Evolutionary conservation across 495 filamentous ascomycete genomes (phyloP).

Genomic region (Penicillium roqueforti): DNA sequence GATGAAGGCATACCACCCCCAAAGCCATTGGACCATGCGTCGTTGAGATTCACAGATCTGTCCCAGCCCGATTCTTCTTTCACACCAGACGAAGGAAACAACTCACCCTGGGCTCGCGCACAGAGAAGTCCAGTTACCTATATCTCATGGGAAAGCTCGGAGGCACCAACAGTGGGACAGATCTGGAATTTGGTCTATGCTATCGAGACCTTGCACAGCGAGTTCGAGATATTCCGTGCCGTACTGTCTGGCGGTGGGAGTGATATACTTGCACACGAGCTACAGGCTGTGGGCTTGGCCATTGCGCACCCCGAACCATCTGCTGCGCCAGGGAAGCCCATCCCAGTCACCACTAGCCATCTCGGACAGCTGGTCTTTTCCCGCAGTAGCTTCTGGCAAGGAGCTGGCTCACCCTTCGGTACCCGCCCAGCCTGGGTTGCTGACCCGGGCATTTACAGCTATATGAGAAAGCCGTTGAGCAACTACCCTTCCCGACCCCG

Average conservation of each 20-base stretch:
- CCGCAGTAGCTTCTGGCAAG: slow-evolving; percentile 26
- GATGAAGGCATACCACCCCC: slow-evolving; percentile 22
- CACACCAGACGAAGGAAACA: slow-evolving; percentile 25
- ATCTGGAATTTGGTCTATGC: slow-evolving; percentile 55
- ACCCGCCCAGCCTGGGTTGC: slow-evolving; percentile 20
- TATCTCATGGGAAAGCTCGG: slow-evolving; percentile 29
- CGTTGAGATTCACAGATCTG: slow-evolving; percentile 20
- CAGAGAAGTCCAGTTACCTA: slow-evolving; percentile 27
- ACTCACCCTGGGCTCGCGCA: slow-evolving; percentile 38
- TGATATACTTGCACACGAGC: slow-evolving; percentile 12
- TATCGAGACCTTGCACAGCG: slow-evolving; percentile 26
- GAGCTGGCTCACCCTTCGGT: slow-evolving; percentile 21
- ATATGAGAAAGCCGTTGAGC: slow-evolving; percentile 16
- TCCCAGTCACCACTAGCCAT: slow-evolving; percentile 11
- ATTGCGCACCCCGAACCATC: slow-evolving; percentile 17
- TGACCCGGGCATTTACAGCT: slow-evolving; percentile 13
- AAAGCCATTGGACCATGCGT: slow-evolving; percentile 23
- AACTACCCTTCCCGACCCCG: slow-evolving; percentile 13
- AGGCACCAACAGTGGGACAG: slow-evolving; percentile 46
- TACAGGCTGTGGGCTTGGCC: slow-evolving; percentile 21
- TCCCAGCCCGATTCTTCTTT: slow-evolving; percentile 8
- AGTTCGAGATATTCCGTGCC: slow-evolving; percentile 18
- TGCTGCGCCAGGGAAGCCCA: slow-evolving; percentile 22
- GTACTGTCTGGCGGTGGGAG: slow-evolving; percentile 14
- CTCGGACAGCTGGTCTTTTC: slow-evolving; percentile 17